phyloP scores from a whole-genome alignment of 768 basidiomycete genomes.

The Trametes cubensis region DNA sequence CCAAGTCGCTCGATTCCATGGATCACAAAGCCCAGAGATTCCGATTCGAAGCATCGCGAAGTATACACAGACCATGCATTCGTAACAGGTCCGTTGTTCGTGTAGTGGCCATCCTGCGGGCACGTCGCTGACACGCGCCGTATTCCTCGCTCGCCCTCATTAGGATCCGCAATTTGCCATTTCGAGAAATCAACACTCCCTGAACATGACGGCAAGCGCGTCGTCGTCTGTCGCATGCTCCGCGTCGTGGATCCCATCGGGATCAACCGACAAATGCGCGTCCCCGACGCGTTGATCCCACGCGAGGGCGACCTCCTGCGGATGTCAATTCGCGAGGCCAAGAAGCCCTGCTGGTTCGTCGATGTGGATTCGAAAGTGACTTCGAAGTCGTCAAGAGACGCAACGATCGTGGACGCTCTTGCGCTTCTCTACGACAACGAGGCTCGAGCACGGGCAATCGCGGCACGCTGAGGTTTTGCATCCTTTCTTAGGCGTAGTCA shows the following conservation, averaged over 20 bases:
- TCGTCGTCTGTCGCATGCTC: background rate
- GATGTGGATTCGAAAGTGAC: background rate
- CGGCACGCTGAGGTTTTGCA: too few species aligned
- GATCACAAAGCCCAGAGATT: too few species aligned
- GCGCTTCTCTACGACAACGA: background rate
- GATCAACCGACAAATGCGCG: too few species aligned
- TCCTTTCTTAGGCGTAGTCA: too few species aligned
- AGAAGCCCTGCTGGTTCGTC: background rate
- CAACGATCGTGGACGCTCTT: background rate
- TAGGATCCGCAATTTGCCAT: background rate
- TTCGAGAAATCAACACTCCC: slow-evolving; percentile 4
- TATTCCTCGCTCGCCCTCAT: background rate
- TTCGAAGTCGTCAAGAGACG: background rate
- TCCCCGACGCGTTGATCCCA: too few species aligned
- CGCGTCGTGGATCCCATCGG: background rate
- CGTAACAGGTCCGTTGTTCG: too few species aligned
- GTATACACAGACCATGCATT: too few species aligned
- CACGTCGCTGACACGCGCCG: background rate
- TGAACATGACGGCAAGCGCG: background rate
- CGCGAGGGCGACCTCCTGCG: too few species aligned
- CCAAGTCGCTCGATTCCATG: too few species aligned
- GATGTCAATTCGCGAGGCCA: too few species aligned
- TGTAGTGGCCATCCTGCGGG: too few species aligned
- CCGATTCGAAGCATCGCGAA: too few species aligned
- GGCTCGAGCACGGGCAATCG: background rate